Base-by-base conservation (phyloP, 2,329 filamentous ascomycete genomes). In the Fusarium poae region DNA sequence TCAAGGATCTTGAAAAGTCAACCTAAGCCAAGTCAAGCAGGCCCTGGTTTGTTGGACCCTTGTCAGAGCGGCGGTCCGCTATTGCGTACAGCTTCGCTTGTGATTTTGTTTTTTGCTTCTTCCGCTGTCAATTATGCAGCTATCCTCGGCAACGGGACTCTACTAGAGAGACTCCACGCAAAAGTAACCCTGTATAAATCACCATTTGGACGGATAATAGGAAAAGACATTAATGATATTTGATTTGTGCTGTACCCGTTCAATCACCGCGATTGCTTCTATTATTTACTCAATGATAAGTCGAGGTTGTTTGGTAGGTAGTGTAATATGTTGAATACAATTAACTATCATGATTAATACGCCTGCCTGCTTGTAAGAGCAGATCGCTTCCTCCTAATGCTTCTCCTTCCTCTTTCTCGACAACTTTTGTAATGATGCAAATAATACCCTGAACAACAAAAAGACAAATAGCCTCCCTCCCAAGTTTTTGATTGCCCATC, bases 91-190 rank as follows among this genome's bases (percentile, higher is more conserved):
- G 44, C 44, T 45, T 63, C 57, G 57, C 45, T 58, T 70, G 62
- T 65, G 50, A 44, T 43, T 27, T 53, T 62, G 39, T 58, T 61
- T 63, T 55, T 73, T 73, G 67, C 69, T 73, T 73, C 64, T 72
- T 67, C 57, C 63, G 67, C 71, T 69, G 62, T 62, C 67, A 68
- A 55, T 72, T 57, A 49, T 58, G 53, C 67, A 62, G 43, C 56
- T 59, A 68, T 35, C 50, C 18, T 44, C 51, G 37, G 46, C 48
- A 48, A 45, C 13, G 23, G 7, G n/a, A 37, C 40, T n/a, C 16
- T n/a, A n/a, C 29, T 20, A 5, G 25, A 52, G 35, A 21, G 63
- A 37, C 18, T 46, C 15, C 5, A 46, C 20, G 44, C 10, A 23
- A 18, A 44, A 25, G 23, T 20, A 42, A 39, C 32, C 21, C 60